Evolutionary conservation across 1,284 basidiomycete genomes (phyloP), one percentile per base, ranked within the genome.

Genomic region (Cryptococcus wingfieldii): DNA sequence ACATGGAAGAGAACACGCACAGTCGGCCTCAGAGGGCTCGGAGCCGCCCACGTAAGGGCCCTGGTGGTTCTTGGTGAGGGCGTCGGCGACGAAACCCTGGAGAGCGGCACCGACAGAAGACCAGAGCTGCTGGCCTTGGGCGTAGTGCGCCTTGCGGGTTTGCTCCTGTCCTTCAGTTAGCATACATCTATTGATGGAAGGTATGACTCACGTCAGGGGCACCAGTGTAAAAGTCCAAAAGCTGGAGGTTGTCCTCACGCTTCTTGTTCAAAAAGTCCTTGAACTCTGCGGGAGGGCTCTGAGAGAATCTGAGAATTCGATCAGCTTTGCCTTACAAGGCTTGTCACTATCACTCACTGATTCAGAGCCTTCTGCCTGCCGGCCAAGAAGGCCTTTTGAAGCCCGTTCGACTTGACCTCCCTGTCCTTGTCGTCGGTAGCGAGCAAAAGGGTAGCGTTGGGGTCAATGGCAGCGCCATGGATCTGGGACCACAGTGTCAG

Each of bases 391-490:
- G 60, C 44, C 63, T 75, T 51, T 68, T 75, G 65, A 76, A 80
- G 8, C 68, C 78, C 55, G 54, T 62, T 43, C 63, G 65, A 57
- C 62, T 83, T 82, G 19, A 77, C 79, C 45, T 78, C 66, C 47
- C 83, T 71, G 68, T 86, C 83, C 44, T 80, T 78, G 38, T 84
- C 81, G 62, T 81, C 42, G 65, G 81, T 67, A 62, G 84, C 80
- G 39, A 79, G 76, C 27, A 82, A 71, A 10, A 83, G 66, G 8
- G 67, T 63, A 7, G 66, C 66, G 77, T 86, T 86, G 54, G 85
- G 83, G 68, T 86, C 84, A 61, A 82, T 77, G 45, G 76, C 75
- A 34, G 81, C 80, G 38, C 80, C 78, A 71, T 86, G 84, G 50
- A 86, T 72, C 59, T 75, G 76, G 39, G 71, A 10, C 38, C n/a